Evolutionary conservation across 2,329 filamentous ascomycete genomes (phyloP).

Genomic region (Paraphoma chrysanthemicola): DNA sequence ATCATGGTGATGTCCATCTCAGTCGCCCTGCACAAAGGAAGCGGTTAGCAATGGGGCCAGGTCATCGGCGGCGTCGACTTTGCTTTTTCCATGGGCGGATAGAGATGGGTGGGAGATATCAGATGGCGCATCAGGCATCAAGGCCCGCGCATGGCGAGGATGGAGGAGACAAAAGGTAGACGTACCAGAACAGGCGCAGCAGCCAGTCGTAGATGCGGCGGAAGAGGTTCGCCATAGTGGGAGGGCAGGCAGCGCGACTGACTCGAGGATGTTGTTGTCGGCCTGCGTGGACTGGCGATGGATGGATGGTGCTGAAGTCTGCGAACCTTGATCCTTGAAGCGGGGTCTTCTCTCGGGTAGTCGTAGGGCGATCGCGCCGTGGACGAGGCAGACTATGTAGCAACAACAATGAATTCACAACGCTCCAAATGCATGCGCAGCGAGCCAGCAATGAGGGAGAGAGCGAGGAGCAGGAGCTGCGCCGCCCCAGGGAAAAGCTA

Average conservation of each 20-base stretch:
- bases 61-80: conserved; percentile 14
- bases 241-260: conserved; percentile 40
- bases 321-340: conserved; percentile 46
- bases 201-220: conserved; percentile 98
- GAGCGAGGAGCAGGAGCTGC: conserved; percentile 36
- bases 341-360: conserved; percentile 36
- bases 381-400: conserved; percentile 27
- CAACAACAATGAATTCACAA: conserved; percentile 34
- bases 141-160: conserved; percentile 15
- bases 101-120: conserved; percentile 27
- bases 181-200: conserved; percentile 94
- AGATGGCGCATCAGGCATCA: conserved; percentile 38
- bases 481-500: conserved; percentile 37
- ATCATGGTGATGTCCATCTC: conserved; percentile 99
- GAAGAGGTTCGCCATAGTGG: conserved; percentile 85
- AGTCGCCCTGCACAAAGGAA: conserved; percentile 73
- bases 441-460: conserved; percentile 19
- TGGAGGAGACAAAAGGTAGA: conserved; percentile 30
- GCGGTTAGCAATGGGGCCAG: conserved; percentile 27
- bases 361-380: conserved; percentile 37
- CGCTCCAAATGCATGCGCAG: conserved; percentile 14
- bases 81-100: conserved; percentile 27
- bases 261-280: conserved; percentile 32
- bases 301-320: conserved; percentile 37
- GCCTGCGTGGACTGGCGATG: conserved; percentile 32